These are phyloP conservation scores for Stephania yunnanensis DNA, from an alignment of 164 flowering plant species.

Conservation along the genomic window DNA sequence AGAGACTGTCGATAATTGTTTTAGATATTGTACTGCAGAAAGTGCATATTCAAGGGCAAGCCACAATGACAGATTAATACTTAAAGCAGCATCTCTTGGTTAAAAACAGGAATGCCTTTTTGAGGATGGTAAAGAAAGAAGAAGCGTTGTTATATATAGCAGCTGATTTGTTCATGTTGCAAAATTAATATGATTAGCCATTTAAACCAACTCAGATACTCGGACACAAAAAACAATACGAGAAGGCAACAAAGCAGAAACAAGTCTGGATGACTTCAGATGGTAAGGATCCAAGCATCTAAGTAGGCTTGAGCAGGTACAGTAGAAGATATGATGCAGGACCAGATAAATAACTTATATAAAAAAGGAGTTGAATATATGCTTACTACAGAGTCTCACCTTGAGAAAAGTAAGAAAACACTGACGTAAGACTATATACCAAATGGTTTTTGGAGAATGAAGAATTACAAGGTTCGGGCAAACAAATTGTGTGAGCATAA, in stretches of 20 bases:
- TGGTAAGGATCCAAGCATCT: too few species aligned
- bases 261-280: not conserved
- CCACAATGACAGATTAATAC: not conserved
- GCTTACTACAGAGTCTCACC: too few species aligned
- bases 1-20: conserved; percentile 55
- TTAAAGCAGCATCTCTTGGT: not conserved
- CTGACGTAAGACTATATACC: not conserved
- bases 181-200: not conserved
- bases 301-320: too few species aligned
- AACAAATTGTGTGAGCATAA: not conserved
- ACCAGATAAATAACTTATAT: too few species aligned
- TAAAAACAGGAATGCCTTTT: not conserved
- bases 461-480: not conserved
- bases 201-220: not conserved
- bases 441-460: not conserved
- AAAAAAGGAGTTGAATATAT: too few species aligned
- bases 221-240: not conserved
- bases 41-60: not conserved
- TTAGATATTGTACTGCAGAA: conserved; percentile 13
- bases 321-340: too few species aligned
- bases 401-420: too few species aligned
- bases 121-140: not conserved
- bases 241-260: not conserved
- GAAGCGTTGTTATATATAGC: not conserved
- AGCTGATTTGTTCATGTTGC: not conserved